phyloP scores from a whole-genome alignment of 1,284 basidiomycete genomes.

The Fomitiporia mediterranea region DNA sequence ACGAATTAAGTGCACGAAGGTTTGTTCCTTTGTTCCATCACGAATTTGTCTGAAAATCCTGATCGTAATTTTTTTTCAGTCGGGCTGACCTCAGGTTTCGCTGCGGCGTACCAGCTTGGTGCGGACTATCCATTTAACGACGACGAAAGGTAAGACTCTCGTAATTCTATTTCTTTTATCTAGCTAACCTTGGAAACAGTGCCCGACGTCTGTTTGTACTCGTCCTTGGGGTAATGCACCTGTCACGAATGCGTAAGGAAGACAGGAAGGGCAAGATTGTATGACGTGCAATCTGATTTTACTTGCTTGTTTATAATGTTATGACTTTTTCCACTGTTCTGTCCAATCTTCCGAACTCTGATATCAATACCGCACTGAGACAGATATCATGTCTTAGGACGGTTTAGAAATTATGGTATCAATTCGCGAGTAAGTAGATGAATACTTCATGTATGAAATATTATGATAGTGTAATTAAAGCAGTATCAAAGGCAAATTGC shows the following conservation, averaged over 20 bases:
- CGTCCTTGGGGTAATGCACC: constrained; percentile 40
- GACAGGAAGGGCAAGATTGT: constrained; percentile 29
- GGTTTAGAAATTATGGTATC: too few relatives aligned
- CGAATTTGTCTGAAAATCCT: neutral
- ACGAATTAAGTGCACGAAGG: constrained; percentile 20
- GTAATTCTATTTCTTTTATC: neutral
- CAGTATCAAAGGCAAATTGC: too few relatives aligned
- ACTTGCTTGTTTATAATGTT: too few relatives aligned
- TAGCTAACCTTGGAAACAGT: neutral
- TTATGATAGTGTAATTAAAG: too few relatives aligned
- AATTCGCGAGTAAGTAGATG: too few relatives aligned
- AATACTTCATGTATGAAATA: too few relatives aligned
- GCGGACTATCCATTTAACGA: constrained; percentile 45
- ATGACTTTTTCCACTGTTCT: too few relatives aligned
- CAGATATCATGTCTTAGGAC: too few relatives aligned
- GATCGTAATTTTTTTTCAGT: constrained; percentile 48
- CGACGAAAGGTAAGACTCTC: constrained; percentile 35
- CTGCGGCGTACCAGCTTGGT: constrained; percentile 54
- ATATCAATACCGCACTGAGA: too few relatives aligned
- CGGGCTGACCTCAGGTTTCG: constrained; percentile 54
- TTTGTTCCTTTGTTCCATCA: neutral
- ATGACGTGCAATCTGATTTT: too few relatives aligned
- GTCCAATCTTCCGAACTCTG: too few relatives aligned
- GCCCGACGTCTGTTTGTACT: constrained; percentile 40
- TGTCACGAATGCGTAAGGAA: constrained; percentile 30